A percentile compares a stretch with the other conserved stretches of the same genome.
Conservation (phyloP, 495 filamentous ascomycete species). For the Penicillium salamii region DNA sequence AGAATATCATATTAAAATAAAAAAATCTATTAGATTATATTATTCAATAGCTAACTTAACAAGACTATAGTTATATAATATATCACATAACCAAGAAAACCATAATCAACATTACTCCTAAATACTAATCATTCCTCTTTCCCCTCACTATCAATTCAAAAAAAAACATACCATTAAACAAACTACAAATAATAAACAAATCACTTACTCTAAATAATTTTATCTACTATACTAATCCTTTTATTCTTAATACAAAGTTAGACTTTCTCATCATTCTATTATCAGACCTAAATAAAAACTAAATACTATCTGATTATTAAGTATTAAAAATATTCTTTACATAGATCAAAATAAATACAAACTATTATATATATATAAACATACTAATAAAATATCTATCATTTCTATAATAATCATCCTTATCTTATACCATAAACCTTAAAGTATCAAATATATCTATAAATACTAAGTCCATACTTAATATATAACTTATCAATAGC, state of each 20-base stretch:
- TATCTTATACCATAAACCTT: neutral
- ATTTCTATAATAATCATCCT: neutral
- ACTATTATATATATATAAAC: neutral
- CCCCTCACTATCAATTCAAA: neutral
- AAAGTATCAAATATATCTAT: neutral
- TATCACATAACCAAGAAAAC: neutral
- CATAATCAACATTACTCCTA: neutral
- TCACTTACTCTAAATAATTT: neutral
- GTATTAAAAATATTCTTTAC: neutral
- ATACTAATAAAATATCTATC: neutral
- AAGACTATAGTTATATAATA: neutral
- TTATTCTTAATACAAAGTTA: neutral
- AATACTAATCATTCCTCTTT: neutral
- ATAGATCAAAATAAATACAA: neutral
- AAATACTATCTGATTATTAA: neutral
- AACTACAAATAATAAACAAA: neutral
- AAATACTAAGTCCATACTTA: neutral
- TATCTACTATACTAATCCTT: neutral
- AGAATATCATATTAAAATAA: neutral
- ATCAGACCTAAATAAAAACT: neutral
- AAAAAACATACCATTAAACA: neutral
- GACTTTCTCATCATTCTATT: neutral
- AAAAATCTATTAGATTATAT: neutral
- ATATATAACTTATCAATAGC: neutral
- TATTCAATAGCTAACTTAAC: neutral